Evolutionary conservation across 495 filamentous ascomycete genomes (phyloP), one percentile per base, ranked within the genome.

Genomic region (Annulohypoxylon nitens): DNA sequence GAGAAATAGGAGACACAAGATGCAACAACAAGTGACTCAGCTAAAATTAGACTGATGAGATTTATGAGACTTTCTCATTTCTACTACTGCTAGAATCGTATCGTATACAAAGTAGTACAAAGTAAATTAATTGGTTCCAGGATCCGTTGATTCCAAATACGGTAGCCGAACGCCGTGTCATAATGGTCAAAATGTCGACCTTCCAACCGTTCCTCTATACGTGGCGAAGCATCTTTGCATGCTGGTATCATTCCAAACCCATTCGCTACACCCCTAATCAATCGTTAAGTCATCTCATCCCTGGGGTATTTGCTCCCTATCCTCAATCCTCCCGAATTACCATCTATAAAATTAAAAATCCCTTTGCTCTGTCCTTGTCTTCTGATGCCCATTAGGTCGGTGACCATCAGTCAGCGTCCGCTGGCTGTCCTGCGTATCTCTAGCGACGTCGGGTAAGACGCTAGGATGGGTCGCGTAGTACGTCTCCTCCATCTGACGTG

Each of bases 401-500:
- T 58, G 51, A 6, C 55, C 59, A 7, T 70, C 50, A 16, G 75
- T 74, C 4, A 78, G 39, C 3, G 75, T 78, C 4, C 71, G 45
- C 67, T 78, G 64, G 45, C 76, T 77, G 14, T 77, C 71, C 16
- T 75, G 64, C 1, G 74, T 78, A 18, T 71, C 63, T 10, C 74
- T 63, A 18, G 64, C 16, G 30, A 48, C 18, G 0, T 61, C 37
- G 12, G 60, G 66, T 2, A n/a, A 36, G 18, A 50, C 73, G 48
- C 55, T 69, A 16, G 69, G 73, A 50, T 73, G 73, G 1, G 73
- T 70, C 30, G 62, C 60, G 48, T 78, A 76, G 61, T 81, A 75
- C 16, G 76, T 76, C 68, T 82, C 82, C 55, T 80, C 74, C 34
- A 82, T 79, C 41, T 79, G 67, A 37, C 58, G 73, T 51, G 64